Base-by-base conservation (phyloP, 768 basidiomycete species). In the Jaapia argillacea region DNA sequence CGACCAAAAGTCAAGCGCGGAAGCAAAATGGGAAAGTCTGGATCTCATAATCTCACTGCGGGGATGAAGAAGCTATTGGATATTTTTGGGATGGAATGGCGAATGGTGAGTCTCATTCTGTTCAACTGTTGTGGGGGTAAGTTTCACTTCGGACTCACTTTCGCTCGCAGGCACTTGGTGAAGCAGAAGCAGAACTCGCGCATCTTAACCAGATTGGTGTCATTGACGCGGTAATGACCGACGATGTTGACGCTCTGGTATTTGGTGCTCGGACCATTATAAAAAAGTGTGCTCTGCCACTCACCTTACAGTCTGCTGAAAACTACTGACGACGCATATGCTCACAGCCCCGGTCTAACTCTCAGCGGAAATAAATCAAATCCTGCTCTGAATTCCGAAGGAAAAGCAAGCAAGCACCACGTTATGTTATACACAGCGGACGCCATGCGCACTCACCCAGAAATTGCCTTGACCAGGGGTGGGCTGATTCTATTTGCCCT, bases 101-200 rank as follows among this genome's bases (percentile, higher is more conserved):
- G 55, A 22, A 49, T 52, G 58, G 59, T 58, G 21, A 6, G 50
- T 33, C 28, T 10, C 28, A 33, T 33, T 33, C 10, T 16, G 16
- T 33, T 33, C 28, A n/a, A n/a, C n/a, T n/a, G n/a, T n/a, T n/a
- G n/a, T n/a, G n/a, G n/a, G n/a, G n/a, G n/a, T n/a, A n/a, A n/a
- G n/a, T n/a, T n/a, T n/a, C n/a, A n/a, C n/a, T n/a, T n/a, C n/a
- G n/a, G n/a, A n/a, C n/a, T n/a, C n/a, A n/a, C n/a, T n/a, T n/a
- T n/a, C n/a, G n/a, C n/a, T n/a, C n/a, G n/a, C n/a, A n/a, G 68
- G 70, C 71, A 4, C 61, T 61, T 7, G 71, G 70, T 22, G 70
- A 73, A 54, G 72, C 71, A 1, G 71, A 74, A 46, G 71, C 72
- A 0, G 70, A 75, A 45, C 61, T 74, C 1, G 71, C 69, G 1